Evolutionary conservation across 805 yeast species (phyloP).

Genomic region (Myxozyma neotropica): DNA sequence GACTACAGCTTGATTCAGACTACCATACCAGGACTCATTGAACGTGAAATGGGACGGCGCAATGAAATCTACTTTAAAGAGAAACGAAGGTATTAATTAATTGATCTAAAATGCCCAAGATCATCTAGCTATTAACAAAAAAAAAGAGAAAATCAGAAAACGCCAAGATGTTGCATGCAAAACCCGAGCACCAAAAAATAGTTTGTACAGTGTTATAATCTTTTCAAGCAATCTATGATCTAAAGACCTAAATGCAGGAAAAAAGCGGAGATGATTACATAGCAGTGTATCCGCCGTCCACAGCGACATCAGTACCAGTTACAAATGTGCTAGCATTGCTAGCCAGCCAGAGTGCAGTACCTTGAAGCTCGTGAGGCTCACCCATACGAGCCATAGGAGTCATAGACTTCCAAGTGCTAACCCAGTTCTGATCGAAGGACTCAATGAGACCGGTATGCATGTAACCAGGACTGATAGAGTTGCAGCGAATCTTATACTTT

Average conservation of each 20-base stretch:
- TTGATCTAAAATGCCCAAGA: no score
- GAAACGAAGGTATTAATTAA: no score
- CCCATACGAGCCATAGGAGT: conserved; percentile 70
- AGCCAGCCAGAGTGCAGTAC: conserved; percentile 72
- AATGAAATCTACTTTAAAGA: no score
- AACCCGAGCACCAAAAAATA: no score
- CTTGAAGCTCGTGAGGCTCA: conserved; percentile 80
- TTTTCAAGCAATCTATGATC: not conserved
- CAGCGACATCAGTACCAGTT: conserved; percentile 80
- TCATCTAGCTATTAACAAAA: no score
- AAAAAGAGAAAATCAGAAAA: no score
- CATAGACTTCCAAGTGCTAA: conserved; percentile 55
- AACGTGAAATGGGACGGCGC: no score
- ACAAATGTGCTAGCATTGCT: conserved; percentile 76
- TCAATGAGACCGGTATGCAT: conserved; percentile 63
- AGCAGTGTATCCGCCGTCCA: conserved; percentile 85
- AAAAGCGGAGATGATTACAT: conserved; percentile 52
- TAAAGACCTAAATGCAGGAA: not conserved
- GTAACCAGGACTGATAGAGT: conserved; percentile 68
- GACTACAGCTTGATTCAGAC: no score
- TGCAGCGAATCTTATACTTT: conserved; percentile 63
- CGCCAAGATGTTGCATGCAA: no score
- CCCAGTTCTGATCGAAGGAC: conserved; percentile 49
- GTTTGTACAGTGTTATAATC: no score
- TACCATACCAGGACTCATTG: no score